These are phyloP conservation scores for Iris macrosiphon DNA, from an alignment of 106 monocot species.

Conservation along the genomic window DNA sequence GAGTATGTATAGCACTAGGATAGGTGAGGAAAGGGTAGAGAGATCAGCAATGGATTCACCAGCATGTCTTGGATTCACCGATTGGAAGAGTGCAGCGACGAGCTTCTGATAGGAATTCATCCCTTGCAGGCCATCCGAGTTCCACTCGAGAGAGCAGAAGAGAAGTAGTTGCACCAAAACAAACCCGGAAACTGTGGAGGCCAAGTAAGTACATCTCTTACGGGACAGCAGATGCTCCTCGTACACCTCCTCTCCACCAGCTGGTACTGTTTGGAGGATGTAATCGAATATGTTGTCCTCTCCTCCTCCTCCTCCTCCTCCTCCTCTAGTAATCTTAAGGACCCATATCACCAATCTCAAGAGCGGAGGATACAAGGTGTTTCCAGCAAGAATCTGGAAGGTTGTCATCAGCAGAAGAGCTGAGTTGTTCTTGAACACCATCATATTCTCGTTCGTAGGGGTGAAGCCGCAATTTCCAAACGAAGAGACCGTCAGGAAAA, in stretches of 20 bases:
- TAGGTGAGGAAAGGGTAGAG: slow-evolving; percentile 35
- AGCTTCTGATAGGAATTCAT: slow-evolving; percentile 41
- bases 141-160: slow-evolving; percentile 61
- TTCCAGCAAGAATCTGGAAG: slow-evolving; percentile 26
- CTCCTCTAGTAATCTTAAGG: slow-evolving; percentile 14
- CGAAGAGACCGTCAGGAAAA: slow-evolving; percentile 40
- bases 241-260: slow-evolving; percentile 1
- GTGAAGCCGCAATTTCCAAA: slow-evolving; percentile 46
- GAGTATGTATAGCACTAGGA: slow-evolving; percentile 44
- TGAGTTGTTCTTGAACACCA: slow-evolving; percentile 29
- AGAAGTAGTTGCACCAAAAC: slow-evolving; percentile 24
- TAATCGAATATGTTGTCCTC: slow-evolving; percentile 12
- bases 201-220: slow-evolving; percentile 11
- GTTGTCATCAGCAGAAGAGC: slow-evolving; percentile 27
- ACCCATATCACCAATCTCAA: slow-evolving; percentile 19
- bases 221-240: slow-evolving; percentile 31
- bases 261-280: slow-evolving; percentile 14
- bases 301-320: slow-evolving; percentile 11
- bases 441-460: slow-evolving; percentile 47
- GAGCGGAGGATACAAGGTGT: slow-evolving; percentile 27
- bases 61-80: slow-evolving; percentile 55
- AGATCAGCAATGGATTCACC: slow-evolving; percentile 57
- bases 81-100: slow-evolving; percentile 36
- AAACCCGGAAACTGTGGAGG: slow-evolving; percentile 18
- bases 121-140: slow-evolving; percentile 26